Evolutionary conservation across 192 early-diverging fungal species (phyloP).

Genomic region (Backusella psychrophila): DNA sequence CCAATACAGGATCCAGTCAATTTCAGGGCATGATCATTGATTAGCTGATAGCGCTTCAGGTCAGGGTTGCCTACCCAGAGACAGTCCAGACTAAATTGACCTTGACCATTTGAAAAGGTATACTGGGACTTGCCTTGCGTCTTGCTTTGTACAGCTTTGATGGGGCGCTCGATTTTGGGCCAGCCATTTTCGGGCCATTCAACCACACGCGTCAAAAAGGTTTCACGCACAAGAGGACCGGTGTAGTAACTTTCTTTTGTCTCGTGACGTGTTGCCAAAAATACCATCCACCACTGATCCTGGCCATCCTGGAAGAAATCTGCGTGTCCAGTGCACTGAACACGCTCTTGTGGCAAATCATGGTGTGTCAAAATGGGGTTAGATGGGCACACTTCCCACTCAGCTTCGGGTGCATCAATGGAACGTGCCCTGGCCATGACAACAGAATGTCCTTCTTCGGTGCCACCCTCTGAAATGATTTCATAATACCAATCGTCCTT

Average conservation of each 20-base stretch:
- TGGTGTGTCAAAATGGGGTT: background rate
- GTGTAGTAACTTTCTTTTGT: background rate
- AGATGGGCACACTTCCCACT: background rate
- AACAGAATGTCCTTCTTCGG: background rate
- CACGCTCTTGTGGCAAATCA: background rate
- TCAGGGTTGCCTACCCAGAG: conserved; percentile 1
- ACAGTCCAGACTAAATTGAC: background rate
- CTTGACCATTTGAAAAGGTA: background rate
- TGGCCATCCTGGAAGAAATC: background rate
- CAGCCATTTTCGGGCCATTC: conserved; percentile 3
- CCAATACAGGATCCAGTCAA: background rate
- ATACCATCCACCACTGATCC: background rate
- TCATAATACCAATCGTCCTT: conserved; percentile 1
- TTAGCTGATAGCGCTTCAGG: background rate
- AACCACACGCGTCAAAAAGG: background rate
- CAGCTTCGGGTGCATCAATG: background rate
- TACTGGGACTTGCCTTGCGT: background rate
- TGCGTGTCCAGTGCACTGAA: background rate
- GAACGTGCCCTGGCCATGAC: background rate
- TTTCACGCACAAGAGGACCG: background rate
- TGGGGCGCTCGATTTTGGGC: background rate
- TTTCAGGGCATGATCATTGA: conserved; percentile 4
- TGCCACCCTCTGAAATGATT: background rate
- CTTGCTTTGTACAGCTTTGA: background rate
- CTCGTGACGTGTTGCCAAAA: background rate